A percentile compares a stretch with the other conserved stretches of the same genome.
phyloP scores from a whole-genome alignment of 169 alveolate species.

The Ophryocystis elektroscirrha region DNA sequence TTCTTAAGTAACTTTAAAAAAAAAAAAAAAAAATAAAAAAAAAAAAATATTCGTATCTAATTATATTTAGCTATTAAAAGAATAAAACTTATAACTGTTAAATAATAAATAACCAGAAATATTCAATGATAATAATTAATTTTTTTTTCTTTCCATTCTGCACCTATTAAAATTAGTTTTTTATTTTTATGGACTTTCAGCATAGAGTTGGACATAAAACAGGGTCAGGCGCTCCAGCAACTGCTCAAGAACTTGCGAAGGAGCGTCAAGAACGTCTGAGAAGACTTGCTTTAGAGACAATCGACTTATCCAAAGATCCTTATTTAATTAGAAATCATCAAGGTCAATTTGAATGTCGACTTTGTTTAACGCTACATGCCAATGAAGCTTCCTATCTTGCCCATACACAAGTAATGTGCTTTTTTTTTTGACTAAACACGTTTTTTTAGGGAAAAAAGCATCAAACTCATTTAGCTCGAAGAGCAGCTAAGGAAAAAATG shows the following conservation, averaged over 20 bases:
- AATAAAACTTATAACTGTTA: too few relatives aligned
- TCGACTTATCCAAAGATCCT: constrained; percentile 82
- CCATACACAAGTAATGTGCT: constrained; percentile 96
- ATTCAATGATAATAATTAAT: not conserved
- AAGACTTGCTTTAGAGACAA: constrained; percentile 78
- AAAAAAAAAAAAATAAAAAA: too few relatives aligned
- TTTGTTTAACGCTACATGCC: constrained; percentile 89
- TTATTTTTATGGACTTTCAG: constrained; percentile 69
- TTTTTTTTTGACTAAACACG: too few relatives aligned
- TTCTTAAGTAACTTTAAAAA: too few relatives aligned
- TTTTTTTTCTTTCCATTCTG: not conserved
- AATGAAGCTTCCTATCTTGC: constrained; percentile 90
- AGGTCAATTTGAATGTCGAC: constrained; percentile 66
- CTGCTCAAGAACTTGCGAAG: constrained; percentile 67
- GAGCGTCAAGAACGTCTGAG: constrained; percentile 82
- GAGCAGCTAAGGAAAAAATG: constrained; percentile 74
- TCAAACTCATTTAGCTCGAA: constrained; percentile 68
- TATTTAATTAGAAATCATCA: constrained; percentile 81
- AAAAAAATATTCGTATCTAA: too few relatives aligned
- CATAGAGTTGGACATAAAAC: constrained; percentile 88
- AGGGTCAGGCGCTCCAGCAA: constrained; percentile 89
- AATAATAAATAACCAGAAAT: too few relatives aligned
- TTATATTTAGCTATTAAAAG: too few relatives aligned
- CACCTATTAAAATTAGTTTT: too few relatives aligned
- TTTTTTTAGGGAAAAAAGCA: constrained; percentile 24